Conservation (phyloP, 371 early-diverging fungal genomes). For the Amoeboaphelidium protococcarum region DNA sequence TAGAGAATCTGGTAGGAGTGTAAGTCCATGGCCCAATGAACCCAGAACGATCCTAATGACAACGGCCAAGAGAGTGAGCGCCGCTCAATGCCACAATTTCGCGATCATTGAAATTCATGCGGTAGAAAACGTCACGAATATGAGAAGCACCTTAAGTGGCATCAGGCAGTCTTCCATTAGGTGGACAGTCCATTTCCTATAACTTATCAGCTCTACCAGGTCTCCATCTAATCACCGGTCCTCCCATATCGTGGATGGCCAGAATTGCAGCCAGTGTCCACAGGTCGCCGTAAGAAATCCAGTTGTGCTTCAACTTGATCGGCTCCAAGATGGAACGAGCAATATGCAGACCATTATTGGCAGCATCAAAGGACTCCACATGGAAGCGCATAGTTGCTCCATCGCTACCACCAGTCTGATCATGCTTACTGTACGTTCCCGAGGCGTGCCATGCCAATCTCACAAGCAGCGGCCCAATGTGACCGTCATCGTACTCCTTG, state of each 20-base stretch:
- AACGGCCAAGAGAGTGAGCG: conserved; percentile 82
- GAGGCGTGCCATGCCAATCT: conserved; percentile 10
- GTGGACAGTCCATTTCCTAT: conserved; percentile 24
- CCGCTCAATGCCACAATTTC: conserved; percentile 81
- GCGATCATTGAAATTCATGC: conserved; percentile 61
- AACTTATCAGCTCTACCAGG: conserved; percentile 39
- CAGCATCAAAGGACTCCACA: not conserved
- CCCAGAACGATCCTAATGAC: conserved; percentile 66
- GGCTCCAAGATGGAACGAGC: conserved; percentile 6
- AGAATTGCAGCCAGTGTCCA: conserved; percentile 6
- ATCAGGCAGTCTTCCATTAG: conserved; percentile 79
- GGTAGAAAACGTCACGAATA: conserved; percentile 55
- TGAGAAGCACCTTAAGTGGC: conserved; percentile 37
- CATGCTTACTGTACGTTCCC: not conserved
- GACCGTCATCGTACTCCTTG: conserved; percentile 59
- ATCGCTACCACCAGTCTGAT: not conserved
- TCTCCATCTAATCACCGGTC: conserved; percentile 5
- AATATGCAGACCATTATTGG: conserved; percentile 5
- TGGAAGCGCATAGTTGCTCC: not conserved
- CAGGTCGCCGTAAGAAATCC: conserved; percentile 6
- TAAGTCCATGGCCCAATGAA: conserved; percentile 73
- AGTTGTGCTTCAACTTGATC: conserved; percentile 2
- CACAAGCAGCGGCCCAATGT: conserved; percentile 59
- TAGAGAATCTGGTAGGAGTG: conserved; percentile 60
- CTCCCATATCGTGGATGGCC: conserved; percentile 13